phyloP scores from a whole-genome alignment of 257 asterid genomes.

The Solanum pennellii region DNA sequence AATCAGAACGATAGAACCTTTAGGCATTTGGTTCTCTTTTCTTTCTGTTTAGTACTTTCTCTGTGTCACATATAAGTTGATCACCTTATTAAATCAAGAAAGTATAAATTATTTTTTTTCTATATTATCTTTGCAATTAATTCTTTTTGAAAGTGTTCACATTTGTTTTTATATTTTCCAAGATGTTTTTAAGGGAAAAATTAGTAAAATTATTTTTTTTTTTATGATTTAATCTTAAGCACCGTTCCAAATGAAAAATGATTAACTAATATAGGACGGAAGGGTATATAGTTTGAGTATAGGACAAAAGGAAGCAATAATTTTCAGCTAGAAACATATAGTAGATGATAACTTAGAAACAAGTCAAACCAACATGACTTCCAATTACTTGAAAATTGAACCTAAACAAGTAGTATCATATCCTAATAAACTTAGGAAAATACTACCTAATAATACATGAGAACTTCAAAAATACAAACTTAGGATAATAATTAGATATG shows the following conservation, averaged over 20 bases:
- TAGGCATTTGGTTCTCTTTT: background rate
- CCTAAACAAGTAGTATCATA: background rate
- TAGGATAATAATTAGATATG: background rate
- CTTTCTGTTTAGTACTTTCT: background rate
- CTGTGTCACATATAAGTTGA: no score
- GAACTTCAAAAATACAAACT: background rate
- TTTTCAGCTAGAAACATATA: background rate
- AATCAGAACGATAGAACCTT: background rate
- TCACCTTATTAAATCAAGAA: no score
- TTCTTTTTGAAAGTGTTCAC: no score
- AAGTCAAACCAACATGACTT: background rate
- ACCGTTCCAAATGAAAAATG: accelerated
- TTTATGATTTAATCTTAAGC: no score
- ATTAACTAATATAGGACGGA: no score
- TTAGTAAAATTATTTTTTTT: no score
- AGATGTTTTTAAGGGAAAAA: no score
- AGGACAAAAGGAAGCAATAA: background rate
- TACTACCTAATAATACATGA: background rate
- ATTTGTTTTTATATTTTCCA: no score
- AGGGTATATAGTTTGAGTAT: background rate
- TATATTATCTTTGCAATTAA: no score
- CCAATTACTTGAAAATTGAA: background rate
- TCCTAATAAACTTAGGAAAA: background rate
- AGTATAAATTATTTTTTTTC: no score
- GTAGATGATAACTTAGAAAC: background rate